Percentiles rank a stretch among this genome's conserved stretches.
Evolutionary conservation across 306 rosid genomes (phyloP).

Genomic region (Nissolia schottii): DNA sequence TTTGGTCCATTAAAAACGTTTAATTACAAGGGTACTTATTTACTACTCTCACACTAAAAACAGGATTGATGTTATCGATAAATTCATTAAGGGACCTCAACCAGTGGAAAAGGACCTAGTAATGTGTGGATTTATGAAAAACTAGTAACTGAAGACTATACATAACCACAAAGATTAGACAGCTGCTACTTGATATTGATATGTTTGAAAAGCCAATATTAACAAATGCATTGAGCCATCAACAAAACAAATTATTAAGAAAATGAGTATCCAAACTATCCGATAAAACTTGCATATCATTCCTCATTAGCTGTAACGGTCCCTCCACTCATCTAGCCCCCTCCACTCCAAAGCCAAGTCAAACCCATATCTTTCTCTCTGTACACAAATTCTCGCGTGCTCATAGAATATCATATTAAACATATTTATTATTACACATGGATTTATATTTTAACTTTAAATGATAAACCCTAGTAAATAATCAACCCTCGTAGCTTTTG

Average conservation of each 20-base stretch:
- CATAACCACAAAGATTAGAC: conserved; percentile 3
- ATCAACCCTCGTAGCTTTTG: too few species aligned
- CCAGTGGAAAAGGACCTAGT: not conserved
- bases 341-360: conserved; percentile 23
- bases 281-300: conserved; percentile 16
- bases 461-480: too few species aligned
- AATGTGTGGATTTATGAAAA: not conserved
- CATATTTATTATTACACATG: too few species aligned
- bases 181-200: conserved; percentile 19
- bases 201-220: not conserved
- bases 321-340: conserved; percentile 21
- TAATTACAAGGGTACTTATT: too few species aligned
- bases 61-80: conserved; percentile 15
- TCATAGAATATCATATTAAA: too few species aligned
- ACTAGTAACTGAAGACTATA: not conserved
- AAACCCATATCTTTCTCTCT: conserved; percentile 3
- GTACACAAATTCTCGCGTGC: too few species aligned
- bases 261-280: conserved; percentile 9
- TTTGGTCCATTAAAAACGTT: too few species aligned
- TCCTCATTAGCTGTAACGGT: conserved; percentile 34
- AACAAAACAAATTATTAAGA: not conserved
- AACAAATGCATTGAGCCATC: not conserved
- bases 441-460: too few species aligned
- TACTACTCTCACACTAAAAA: not conserved
- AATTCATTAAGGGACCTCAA: not conserved